Evolutionary conservation across 805 yeast species (phyloP).

Genomic region (Pichia pseudocactophila): DNA sequence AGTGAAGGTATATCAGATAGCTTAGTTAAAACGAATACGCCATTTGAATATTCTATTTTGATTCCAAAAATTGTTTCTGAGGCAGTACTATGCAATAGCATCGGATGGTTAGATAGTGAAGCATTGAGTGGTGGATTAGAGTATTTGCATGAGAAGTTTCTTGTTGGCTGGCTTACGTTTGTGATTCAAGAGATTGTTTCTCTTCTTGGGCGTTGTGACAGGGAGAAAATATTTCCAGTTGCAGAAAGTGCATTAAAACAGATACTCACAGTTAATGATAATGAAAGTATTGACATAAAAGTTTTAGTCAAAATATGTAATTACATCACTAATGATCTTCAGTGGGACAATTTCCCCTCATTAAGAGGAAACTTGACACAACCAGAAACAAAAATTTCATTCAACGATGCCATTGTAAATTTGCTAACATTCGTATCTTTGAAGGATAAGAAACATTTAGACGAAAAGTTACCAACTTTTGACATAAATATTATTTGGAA

Average conservation of each 20-base stretch:
- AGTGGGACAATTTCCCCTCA: slow-evolving; percentile 7
- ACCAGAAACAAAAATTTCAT: not conserved
- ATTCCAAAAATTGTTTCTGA: slow-evolving; percentile 71
- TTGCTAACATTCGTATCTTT: slow-evolving; percentile 5
- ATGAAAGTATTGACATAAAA: slow-evolving; percentile 15
- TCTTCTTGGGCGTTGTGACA: slow-evolving; percentile 14
- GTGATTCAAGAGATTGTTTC: slow-evolving; percentile 25
- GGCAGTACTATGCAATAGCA: slow-evolving; percentile 51
- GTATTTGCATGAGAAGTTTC: slow-evolving; percentile 73
- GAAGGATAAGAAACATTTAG: slow-evolving; percentile 1
- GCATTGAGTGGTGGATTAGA: slow-evolving; percentile 72
- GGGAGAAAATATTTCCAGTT: slow-evolving; percentile 6
- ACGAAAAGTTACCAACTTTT: slow-evolving; percentile 10
- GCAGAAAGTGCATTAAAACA: slow-evolving; percentile 15
- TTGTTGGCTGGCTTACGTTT: slow-evolving; percentile 49
- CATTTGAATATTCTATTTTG: slow-evolving; percentile 57
- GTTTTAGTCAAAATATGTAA: slow-evolving; percentile 14
- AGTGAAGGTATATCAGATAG: slow-evolving; percentile 81
- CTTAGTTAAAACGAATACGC: slow-evolving; percentile 54
- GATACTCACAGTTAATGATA: slow-evolving; percentile 13
- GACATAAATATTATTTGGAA: slow-evolving; percentile 18
- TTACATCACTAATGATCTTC: slow-evolving; percentile 13
- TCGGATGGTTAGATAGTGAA: slow-evolving; percentile 47
- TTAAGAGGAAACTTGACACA: not conserved
- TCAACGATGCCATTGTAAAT: slow-evolving; percentile 10